A percentile compares a stretch with the other conserved stretches of the same genome.
Evolutionary conservation across 371 early-diverging fungal species (phyloP).

Genomic region (Lichtheimia ornata): DNA sequence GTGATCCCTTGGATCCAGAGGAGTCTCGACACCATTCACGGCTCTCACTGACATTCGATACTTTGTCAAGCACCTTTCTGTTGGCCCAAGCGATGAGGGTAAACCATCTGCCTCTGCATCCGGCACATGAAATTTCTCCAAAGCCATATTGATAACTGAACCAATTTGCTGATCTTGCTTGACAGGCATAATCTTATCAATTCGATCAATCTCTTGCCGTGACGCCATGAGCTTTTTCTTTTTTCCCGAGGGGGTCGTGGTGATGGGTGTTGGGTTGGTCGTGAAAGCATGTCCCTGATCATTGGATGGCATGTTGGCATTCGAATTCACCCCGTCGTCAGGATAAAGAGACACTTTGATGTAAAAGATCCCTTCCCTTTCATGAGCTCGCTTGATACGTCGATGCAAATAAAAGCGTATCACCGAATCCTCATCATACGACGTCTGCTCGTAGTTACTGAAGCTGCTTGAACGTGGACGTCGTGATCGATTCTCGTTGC

Average conservation of each 20-base stretch:
- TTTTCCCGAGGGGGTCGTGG: slow-evolving; percentile 12
- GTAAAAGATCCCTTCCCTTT: slow-evolving; percentile 38
- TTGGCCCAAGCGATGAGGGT: slow-evolving; percentile 3
- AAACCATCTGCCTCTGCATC: slow-evolving; percentile 37
- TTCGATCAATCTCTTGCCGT: slow-evolving; percentile 38
- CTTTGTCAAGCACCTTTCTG: slow-evolving; percentile 23
- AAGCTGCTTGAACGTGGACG: slow-evolving; percentile 46
- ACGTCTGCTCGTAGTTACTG: slow-evolving; percentile 44
- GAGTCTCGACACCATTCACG: slow-evolving; percentile 34
- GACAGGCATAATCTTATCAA: slow-evolving; percentile 53
- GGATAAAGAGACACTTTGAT: slow-evolving; percentile 49
- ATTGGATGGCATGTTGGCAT: neutral
- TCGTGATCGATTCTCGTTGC: slow-evolving; percentile 5
- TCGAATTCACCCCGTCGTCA: slow-evolving; percentile 18
- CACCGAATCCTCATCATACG: slow-evolving; percentile 42
- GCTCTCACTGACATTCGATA: slow-evolving; percentile 42
- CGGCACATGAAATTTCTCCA: slow-evolving; percentile 50
- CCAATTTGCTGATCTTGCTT: slow-evolving; percentile 34
- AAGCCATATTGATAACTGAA: slow-evolving; percentile 38
- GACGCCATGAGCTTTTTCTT: slow-evolving; percentile 24
- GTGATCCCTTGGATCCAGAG: slow-evolving; percentile 33
- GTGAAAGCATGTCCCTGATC: slow-evolving; percentile 9
- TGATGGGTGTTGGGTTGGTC: slow-evolving; percentile 15
- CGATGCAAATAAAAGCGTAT: slow-evolving; percentile 49
- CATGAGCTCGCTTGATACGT: slow-evolving; percentile 41